Evolutionary conservation across 768 basidiomycete species (phyloP).

Genomic region (Gautieria morchelliformis): DNA sequence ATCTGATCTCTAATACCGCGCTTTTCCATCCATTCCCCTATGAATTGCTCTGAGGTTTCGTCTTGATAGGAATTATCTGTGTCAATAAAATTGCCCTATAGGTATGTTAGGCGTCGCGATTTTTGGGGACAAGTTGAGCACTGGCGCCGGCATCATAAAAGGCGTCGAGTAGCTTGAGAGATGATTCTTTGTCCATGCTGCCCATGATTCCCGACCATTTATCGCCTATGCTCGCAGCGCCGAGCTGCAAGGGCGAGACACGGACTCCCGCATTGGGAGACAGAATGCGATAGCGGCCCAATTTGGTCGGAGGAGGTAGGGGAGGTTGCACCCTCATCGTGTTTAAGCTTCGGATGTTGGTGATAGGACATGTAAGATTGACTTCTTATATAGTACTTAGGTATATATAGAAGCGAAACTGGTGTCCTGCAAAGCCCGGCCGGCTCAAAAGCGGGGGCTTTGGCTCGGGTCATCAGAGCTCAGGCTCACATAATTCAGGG

Average conservation of each 20-base stretch:
- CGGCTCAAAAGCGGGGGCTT: too few relatives aligned
- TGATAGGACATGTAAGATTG: too few relatives aligned
- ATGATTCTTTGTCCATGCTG: slow-evolving; percentile 26
- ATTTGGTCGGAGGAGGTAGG: slow-evolving; percentile 19
- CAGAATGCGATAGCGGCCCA: slow-evolving; percentile 21
- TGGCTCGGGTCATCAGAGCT: too few relatives aligned
- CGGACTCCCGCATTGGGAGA: slow-evolving; percentile 14
- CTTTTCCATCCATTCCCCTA: slow-evolving; percentile 33
- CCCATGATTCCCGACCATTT: slow-evolving; percentile 19
- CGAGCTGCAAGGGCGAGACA: slow-evolving; percentile 22
- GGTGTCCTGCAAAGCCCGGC: too few relatives aligned
- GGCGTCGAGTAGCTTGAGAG: slow-evolving; percentile 33
- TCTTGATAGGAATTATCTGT: slow-evolving; percentile 20
- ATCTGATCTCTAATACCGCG: slow-evolving; percentile 29
- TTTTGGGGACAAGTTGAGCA: neutral
- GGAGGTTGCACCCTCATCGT: too few relatives aligned
- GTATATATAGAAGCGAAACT: too few relatives aligned
- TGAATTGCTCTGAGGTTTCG: slow-evolving; percentile 27
- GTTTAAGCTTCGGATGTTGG: too few relatives aligned
- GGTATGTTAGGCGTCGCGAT: neutral
- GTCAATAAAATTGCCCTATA: too few relatives aligned
- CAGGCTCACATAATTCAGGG: too few relatives aligned
- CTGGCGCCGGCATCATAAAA: slow-evolving; percentile 27
- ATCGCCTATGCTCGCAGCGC: slow-evolving; percentile 19
- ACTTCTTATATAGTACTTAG: too few relatives aligned